Evolutionary conservation across 768 basidiomycete species (phyloP).

Genomic region (Mycena rebaudengoi): DNA sequence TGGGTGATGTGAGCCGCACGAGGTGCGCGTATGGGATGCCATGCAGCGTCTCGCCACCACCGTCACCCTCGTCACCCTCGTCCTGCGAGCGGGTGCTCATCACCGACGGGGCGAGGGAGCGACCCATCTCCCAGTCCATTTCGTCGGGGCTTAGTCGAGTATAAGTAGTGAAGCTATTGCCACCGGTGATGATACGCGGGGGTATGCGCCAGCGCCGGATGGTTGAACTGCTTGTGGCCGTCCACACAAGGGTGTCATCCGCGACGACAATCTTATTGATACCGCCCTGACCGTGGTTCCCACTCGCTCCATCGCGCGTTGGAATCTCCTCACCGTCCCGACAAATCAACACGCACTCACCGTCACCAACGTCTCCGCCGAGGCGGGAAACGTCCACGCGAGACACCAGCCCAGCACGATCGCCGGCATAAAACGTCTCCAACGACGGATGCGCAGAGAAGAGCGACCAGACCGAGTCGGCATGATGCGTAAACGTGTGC

Average conservation of each 20-base stretch:
- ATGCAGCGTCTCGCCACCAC: slow-evolving; percentile 34
- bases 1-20: slow-evolving; percentile 72
- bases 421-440: slow-evolving; percentile 93
- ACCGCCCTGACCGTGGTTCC: slow-evolving; percentile 55
- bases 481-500: slow-evolving; percentile 96
- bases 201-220: slow-evolving; percentile 87
- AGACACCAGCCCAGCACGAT: slow-evolving; percentile 89
- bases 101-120: slow-evolving; percentile 29
- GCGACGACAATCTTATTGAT: slow-evolving; percentile 85
- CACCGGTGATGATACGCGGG: slow-evolving; percentile 43
- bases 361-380: slow-evolving; percentile 80
- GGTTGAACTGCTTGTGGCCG: slow-evolving; percentile 83
- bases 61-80: slow-evolving; percentile 36
- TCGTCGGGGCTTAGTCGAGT: slow-evolving; percentile 11
- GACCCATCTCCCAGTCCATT: neutral
- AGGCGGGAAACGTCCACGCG: slow-evolving; percentile 89
- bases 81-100: slow-evolving; percentile 20
- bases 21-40: slow-evolving; percentile 78
- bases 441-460: slow-evolving; percentile 88
- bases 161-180: neutral
- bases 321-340: slow-evolving; percentile 59
- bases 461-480: slow-evolving; percentile 94
- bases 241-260: slow-evolving; percentile 90
- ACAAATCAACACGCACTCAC: slow-evolving; percentile 87
- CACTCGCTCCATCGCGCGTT: slow-evolving; percentile 41